Percentiles rank a stretch among this genome's conserved stretches.
phyloP scores from a whole-genome alignment of 306 rosid species.

The Cajanus cajan region DNA sequence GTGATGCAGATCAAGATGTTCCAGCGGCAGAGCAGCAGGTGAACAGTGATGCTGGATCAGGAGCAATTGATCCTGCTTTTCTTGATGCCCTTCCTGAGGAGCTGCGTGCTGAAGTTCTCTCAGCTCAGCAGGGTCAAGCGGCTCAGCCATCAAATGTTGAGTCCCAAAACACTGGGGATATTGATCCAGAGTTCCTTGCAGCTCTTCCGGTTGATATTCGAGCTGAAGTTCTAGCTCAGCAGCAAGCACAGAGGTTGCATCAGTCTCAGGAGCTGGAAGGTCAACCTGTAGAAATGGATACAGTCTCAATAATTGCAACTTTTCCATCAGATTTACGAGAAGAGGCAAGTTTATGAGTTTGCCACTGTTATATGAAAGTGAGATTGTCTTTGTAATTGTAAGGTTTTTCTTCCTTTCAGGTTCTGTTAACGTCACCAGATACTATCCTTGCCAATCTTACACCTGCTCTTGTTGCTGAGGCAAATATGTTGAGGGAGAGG shows the following conservation, averaged over 20 bases:
- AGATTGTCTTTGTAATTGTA: not conserved
- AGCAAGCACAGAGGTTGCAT: slow-evolving; percentile 93
- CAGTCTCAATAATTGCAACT: slow-evolving; percentile 99
- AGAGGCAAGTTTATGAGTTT: slow-evolving; percentile 59
- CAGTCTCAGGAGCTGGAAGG: slow-evolving; percentile 99
- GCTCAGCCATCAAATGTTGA: slow-evolving; percentile 74
- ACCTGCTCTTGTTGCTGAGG: slow-evolving; percentile 99
- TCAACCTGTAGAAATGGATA: slow-evolving; percentile 99
- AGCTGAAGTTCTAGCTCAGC: slow-evolving; percentile 98
- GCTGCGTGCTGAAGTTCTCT: slow-evolving; percentile 96
- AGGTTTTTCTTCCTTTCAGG: slow-evolving; percentile 46
- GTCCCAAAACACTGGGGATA: slow-evolving; percentile 79
- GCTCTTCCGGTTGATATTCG: slow-evolving; percentile 98
- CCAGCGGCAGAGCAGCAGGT: slow-evolving; percentile 77
- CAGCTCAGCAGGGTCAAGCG: slow-evolving; percentile 91
- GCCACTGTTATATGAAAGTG: not conserved
- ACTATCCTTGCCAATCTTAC: slow-evolving; percentile 94
- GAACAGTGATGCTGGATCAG: slow-evolving; percentile 74
- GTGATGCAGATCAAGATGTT: slow-evolving; percentile 86
- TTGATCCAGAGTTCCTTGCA: slow-evolving; percentile 99
- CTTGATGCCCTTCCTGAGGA: slow-evolving; percentile 99
- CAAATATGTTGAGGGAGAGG: slow-evolving; percentile 94
- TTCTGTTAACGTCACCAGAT: slow-evolving; percentile 91
- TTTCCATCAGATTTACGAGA: slow-evolving; percentile 97
- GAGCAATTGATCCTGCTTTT: slow-evolving; percentile 97